A percentile compares a stretch with the other conserved stretches of the same genome.
These are phyloP conservation scores for Microbotryum silenes-acaulis DNA, from an alignment of 1,284 basidiomycete genomes.

Conservation along the genomic window DNA sequence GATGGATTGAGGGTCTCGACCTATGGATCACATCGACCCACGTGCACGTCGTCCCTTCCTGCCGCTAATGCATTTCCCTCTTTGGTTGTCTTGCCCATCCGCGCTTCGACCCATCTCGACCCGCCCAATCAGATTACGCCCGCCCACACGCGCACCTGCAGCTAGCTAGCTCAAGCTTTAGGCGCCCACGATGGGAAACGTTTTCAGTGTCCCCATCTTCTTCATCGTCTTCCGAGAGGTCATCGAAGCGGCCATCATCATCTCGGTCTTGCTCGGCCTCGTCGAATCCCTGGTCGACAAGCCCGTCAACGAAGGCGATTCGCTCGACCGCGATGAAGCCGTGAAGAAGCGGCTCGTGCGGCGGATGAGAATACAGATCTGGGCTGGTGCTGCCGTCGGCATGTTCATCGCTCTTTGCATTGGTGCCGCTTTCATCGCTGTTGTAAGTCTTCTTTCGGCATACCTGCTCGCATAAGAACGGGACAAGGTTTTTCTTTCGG, in stretches of 20 bases:
- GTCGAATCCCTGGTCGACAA: conserved; percentile 59
- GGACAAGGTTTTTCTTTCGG: neutral
- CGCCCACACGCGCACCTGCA: too few relatives aligned
- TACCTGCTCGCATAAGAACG: neutral
- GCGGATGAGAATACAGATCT: conserved; percentile 52
- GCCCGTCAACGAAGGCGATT: conserved; percentile 12
- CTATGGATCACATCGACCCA: too few relatives aligned
- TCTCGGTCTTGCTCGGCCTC: conserved; percentile 76
- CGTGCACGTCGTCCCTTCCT: too few relatives aligned
- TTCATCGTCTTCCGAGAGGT: conserved; percentile 63
- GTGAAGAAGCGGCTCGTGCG: conserved; percentile 23
- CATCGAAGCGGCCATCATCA: conserved; percentile 77
- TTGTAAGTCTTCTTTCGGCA: conserved; percentile 37
- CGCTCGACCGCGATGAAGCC: conserved; percentile 6
- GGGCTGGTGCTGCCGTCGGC: conserved; percentile 67
- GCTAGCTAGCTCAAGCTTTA: too few relatives aligned
- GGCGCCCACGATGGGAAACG: conserved; percentile 10
- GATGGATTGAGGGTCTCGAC: too few relatives aligned
- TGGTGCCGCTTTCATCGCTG: conserved; percentile 47
- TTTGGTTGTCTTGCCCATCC: too few relatives aligned
- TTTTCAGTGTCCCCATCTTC: conserved; percentile 32
- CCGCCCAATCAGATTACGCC: too few relatives aligned
- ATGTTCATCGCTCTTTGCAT: conserved; percentile 67
- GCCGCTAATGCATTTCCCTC: too few relatives aligned
- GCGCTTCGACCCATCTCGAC: too few relatives aligned